Evolutionary conservation across 2,329 filamentous ascomycete species (phyloP).

Genomic region (Biscogniauxia sp.): DNA sequence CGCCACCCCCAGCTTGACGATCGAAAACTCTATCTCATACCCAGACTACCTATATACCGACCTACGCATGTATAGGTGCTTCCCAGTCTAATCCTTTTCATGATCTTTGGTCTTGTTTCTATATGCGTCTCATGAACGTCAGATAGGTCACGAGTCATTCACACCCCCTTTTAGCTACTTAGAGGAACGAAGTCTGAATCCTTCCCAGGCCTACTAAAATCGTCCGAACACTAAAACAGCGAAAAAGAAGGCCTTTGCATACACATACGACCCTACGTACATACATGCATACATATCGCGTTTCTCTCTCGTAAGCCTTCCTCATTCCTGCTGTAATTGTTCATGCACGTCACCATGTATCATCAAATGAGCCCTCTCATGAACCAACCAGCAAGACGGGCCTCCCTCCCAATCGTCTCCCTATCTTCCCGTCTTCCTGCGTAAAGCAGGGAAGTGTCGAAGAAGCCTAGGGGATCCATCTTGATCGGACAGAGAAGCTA

Average conservation of each 20-base stretch:
- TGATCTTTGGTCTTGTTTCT: neutral
- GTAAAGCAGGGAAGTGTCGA: neutral
- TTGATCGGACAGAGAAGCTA: neutral
- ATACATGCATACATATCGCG: neutral
- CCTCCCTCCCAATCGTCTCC: neutral
- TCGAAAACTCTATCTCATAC: neutral
- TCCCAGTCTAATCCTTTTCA: neutral
- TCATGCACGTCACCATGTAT: neutral
- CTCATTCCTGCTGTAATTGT: neutral
- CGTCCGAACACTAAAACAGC: neutral
- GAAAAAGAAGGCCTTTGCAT: neutral
- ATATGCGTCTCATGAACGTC: neutral
- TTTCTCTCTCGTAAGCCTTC: neutral
- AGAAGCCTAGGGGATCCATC: neutral
- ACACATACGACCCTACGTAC: neutral
- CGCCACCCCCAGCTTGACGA: neutral
- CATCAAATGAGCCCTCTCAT: neutral
- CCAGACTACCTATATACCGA: neutral
- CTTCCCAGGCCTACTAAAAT: neutral
- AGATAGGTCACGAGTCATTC: neutral
- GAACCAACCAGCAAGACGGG: neutral
- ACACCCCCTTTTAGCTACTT: neutral
- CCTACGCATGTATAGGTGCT: neutral
- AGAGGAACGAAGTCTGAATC: neutral
- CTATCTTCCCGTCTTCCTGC: neutral